Evolutionary conservation across 1,139 yeast species (phyloP).

Genomic region (Debaryomyces sp.): DNA sequence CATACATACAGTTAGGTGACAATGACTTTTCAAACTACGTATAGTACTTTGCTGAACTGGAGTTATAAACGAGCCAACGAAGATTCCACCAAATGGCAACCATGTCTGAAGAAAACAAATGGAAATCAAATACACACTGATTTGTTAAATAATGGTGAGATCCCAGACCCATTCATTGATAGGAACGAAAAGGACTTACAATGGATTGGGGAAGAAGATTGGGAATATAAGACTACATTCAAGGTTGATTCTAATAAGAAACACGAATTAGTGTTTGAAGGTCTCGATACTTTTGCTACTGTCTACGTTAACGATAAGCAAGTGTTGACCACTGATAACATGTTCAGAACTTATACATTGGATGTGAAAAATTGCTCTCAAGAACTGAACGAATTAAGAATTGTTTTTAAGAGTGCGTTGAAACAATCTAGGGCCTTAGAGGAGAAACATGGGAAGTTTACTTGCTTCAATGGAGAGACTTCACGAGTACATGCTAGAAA

Average conservation of each 20-base stretch:
- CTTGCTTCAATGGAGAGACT: conserved; percentile 43
- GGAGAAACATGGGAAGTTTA: conserved; percentile 19
- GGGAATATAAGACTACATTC: conserved; percentile 38
- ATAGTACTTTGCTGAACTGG: conserved; percentile 11
- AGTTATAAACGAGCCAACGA: conserved; percentile 12
- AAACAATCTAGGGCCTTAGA: conserved; percentile 23
- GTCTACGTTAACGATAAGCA: conserved; percentile 35
- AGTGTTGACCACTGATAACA: conserved; percentile 37
- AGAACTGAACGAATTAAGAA: conserved; percentile 19
- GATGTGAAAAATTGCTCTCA: conserved; percentile 14
- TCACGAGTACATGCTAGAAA: conserved; percentile 48
- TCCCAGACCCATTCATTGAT: conserved; percentile 48
- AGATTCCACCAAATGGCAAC: background rate
- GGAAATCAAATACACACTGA: conserved; percentile 40
- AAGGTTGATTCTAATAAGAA: conserved; percentile 13
- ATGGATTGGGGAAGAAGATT: conserved; percentile 49
- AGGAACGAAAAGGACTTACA: conserved; percentile 43
- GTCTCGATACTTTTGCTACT: conserved; percentile 48
- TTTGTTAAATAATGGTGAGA: conserved; percentile 33
- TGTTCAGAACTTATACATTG: conserved; percentile 34
- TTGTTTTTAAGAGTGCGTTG: conserved; percentile 27
- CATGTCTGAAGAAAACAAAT: conserved; percentile 5
- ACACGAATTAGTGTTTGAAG: conserved; percentile 39
- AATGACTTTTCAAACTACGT: background rate
- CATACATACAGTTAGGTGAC: background rate